Percentiles rank a stretch among this genome's conserved stretches.
Evolutionary conservation across 2,329 filamentous ascomycete genomes (phyloP).

Genomic region (Magnaporthales sp.): DNA sequence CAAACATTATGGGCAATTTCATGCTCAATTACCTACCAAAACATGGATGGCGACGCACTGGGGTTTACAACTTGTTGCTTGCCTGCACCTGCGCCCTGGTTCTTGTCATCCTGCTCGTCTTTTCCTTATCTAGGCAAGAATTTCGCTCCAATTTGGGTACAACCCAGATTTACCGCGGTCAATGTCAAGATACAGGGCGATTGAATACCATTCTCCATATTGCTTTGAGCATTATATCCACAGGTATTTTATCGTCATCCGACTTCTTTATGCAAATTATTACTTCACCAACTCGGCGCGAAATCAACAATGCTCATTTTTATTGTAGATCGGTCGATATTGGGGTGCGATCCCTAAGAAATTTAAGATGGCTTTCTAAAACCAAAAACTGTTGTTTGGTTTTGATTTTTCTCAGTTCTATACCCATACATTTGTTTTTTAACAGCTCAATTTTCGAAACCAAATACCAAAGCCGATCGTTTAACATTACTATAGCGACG

Average conservation of each 20-base stretch:
- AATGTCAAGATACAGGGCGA: background rate
- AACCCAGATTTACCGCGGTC: background rate
- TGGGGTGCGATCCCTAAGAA: background rate
- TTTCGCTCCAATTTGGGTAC: background rate
- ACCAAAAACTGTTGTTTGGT: background rate
- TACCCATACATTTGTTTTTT: background rate
- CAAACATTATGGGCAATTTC: too few species aligned
- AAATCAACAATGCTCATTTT: background rate
- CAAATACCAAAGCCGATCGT: background rate
- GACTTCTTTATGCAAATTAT: background rate
- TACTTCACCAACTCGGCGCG: background rate
- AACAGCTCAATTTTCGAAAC: background rate
- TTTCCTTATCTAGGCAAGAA: background rate
- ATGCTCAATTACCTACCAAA: background rate
- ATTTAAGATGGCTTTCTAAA: background rate
- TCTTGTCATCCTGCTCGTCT: background rate
- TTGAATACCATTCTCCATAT: background rate
- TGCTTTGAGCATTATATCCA: background rate
- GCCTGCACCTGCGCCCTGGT: background rate
- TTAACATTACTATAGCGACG: background rate
- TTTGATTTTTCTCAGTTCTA: background rate
- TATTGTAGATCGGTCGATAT: background rate
- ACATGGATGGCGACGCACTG: background rate
- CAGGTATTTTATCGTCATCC: background rate
- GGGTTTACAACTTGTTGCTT: background rate